Conservation (phyloP, 306 rosid species). For the Trichosanthes truncata region DNA sequence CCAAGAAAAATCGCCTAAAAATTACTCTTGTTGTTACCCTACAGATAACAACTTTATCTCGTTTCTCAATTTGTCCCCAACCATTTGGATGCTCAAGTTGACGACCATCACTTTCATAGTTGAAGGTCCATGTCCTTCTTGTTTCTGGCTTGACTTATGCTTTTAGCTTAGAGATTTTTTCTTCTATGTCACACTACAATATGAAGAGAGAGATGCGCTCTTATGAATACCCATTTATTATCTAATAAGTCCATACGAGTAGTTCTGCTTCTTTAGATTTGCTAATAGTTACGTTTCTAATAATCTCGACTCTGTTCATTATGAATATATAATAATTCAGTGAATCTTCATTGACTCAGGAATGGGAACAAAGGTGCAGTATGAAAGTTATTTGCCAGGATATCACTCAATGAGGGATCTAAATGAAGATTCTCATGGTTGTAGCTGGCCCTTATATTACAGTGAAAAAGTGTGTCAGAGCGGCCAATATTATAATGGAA, state of each 20-base stretch:
- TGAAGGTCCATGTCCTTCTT: neutral
- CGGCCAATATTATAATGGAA: conserved; percentile 53
- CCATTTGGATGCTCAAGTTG: neutral
- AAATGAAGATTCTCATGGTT: conserved; percentile 84
- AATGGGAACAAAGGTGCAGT: conserved; percentile 96
- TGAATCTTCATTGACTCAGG: conserved; percentile 38
- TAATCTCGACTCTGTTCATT: neutral
- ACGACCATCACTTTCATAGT: neutral
- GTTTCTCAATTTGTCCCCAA: neutral
- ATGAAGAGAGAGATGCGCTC: neutral
- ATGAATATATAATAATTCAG: neutral
- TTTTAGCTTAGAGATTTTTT: neutral
- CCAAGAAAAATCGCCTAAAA: neutral
- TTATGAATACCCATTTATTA: neutral
- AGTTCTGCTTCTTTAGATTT: neutral
- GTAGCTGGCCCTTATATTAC: conserved; percentile 68
- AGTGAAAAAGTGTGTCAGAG: conserved; percentile 56
- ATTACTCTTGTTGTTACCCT: neutral
- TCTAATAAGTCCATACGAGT: neutral
- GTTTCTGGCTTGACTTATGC: neutral
- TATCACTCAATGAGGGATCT: conserved; percentile 90
- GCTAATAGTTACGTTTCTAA: neutral
- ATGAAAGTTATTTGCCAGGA: conserved; percentile 51
- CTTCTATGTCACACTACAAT: neutral
- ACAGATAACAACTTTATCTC: neutral